Evolutionary conservation across 1,284 basidiomycete species (phyloP), one percentile per base, ranked within the genome.

Genomic region (Cryptococcus sp.): DNA sequence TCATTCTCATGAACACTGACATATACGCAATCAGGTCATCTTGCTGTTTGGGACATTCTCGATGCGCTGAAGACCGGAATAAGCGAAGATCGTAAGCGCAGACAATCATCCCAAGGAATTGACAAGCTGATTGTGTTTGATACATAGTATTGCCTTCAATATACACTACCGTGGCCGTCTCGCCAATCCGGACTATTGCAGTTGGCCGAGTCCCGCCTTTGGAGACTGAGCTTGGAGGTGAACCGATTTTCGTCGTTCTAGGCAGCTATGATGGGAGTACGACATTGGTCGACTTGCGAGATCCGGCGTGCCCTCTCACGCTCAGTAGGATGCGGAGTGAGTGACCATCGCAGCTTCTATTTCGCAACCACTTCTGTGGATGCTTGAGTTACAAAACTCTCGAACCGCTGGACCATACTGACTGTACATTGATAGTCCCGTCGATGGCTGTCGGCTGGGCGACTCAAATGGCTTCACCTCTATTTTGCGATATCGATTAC

Each of bases 31-130:
- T 25, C 59, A 93, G 91, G 91, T 3, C 82, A 81, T 41, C 83
- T 93, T 50, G 87, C 85, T 0, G 83, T 92, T 1, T 93, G 87
- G 77, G 82, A 93, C 64, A 71, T 93, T 22, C 83, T 81, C 4
- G 72, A 83, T 25, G 82, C 83, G 0, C 59, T 79, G 1, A 46
- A 58, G 10, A 45, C 60, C n/a, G 54, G 60, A 3, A 22, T 60
- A 7, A 45, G 53, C 3, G 60, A 59, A 5, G 45, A 54, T 16
- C 46, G 66, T 68, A 46, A 50, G 63, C 59, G 4, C 11, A 2
- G 16, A 57, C 41, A 34, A 34, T 34, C 26, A 29, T 34, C 13
- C 8, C 29, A 13, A 34, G 3, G 29, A n/a, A n/a, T n/a, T 34
- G 29, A 34, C 29, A 34, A 34, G 29, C 29, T 34, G 29, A 34